Percentiles rank a stretch among this genome's conserved stretches.
Evolutionary conservation across 2,329 filamentous ascomycete genomes (phyloP).

Genomic region (Colletotrichum eremochloae): DNA sequence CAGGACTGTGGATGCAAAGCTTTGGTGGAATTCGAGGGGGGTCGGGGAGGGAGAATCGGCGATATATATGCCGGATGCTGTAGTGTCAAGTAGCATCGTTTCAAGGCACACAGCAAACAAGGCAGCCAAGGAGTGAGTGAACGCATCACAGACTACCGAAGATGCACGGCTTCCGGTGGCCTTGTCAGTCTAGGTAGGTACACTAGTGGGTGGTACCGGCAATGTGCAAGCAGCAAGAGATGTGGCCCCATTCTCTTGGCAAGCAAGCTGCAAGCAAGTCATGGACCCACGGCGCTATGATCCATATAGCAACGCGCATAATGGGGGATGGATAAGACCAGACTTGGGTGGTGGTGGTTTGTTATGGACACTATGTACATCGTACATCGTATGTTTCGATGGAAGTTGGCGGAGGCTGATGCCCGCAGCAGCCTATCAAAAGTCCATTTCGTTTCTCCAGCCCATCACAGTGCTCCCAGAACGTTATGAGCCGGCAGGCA

Average conservation of each 20-base stretch:
- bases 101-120: constrained; percentile 1
- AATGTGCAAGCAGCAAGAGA: not conserved
- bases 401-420: constrained; percentile 1
- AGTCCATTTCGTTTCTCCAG: not conserved
- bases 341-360: constrained; percentile 21
- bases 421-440: not conserved
- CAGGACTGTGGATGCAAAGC: constrained; percentile 14
- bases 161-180: not conserved
- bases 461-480: not conserved
- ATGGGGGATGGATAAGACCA: constrained; percentile 15
- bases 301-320: constrained; percentile 30
- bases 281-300: constrained; percentile 14
- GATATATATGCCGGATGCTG: constrained; percentile 9
- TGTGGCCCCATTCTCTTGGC: constrained; percentile 15
- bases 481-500: not conserved
- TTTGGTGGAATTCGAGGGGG: constrained; percentile 13
- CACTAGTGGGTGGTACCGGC: constrained; percentile 2
- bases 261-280: constrained; percentile 8
- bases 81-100: not conserved
- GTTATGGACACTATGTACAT: not conserved
- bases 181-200: not conserved
- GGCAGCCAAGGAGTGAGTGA: constrained; percentile 1
- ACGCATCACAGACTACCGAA: not conserved
- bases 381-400: not conserved
- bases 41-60: constrained; percentile 4